A percentile compares a stretch with the other conserved stretches of the same genome.
Conservation (phyloP, 2,329 filamentous ascomycete species). For the Penicillium corylophilum region DNA sequence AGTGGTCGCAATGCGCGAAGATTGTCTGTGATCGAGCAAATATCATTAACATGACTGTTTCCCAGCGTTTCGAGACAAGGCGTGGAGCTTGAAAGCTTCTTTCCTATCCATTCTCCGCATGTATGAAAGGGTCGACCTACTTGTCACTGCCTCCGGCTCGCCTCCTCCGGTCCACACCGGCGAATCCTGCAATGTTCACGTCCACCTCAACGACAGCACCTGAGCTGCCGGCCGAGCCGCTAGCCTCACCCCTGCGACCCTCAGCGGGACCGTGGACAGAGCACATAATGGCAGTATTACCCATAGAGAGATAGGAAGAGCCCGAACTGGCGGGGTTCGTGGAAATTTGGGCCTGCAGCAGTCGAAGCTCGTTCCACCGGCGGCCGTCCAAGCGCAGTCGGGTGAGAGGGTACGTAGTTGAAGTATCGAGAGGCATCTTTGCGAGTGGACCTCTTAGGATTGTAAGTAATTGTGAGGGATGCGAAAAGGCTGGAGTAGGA, state of each 20-base stretch:
- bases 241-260: slow-evolving; percentile 52
- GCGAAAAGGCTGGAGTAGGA: slow-evolving; percentile 1
- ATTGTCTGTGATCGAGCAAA: slow-evolving; percentile 69
- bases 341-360: slow-evolving; percentile 82
- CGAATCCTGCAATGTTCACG: slow-evolving; percentile 84
- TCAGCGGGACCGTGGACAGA: slow-evolving; percentile 85
- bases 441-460: not conserved
- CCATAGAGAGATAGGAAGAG: slow-evolving; percentile 91
- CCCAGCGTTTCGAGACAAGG: not conserved
- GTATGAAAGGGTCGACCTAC: slow-evolving; percentile 50
- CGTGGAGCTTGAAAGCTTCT: not conserved
- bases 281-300: slow-evolving; percentile 95
- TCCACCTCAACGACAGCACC: slow-evolving; percentile 74
- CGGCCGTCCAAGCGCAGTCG: slow-evolving; percentile 79
- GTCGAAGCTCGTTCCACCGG: slow-evolving; percentile 94
- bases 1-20: slow-evolving; percentile 61
- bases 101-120: not conserved
- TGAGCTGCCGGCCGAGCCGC: slow-evolving; percentile 45
- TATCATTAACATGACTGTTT: too few relatives aligned
- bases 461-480: not conserved
- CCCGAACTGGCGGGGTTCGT: slow-evolving; percentile 92
- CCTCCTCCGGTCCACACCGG: slow-evolving; percentile 79
- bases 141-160: slow-evolving; percentile 70
- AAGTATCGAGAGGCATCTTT: slow-evolving; percentile 89
- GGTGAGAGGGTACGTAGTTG: slow-evolving; percentile 83